These are phyloP conservation scores for Botrytis hyacinthi DNA, from an alignment of 2,329 filamentous ascomycete species.

Conservation along the genomic window DNA sequence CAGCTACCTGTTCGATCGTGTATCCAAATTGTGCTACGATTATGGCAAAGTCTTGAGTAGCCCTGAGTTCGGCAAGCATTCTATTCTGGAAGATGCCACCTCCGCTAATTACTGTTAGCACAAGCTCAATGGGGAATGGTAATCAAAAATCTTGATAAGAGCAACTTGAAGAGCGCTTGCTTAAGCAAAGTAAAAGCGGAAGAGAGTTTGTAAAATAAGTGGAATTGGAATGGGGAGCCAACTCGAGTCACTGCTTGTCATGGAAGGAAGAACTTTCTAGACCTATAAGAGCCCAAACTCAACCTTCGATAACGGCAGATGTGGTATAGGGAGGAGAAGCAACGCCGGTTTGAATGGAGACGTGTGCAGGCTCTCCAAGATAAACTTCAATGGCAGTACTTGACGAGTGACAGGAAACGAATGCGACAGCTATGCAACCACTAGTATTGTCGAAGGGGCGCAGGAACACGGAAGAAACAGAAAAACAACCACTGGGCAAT, in stretches of 20 bases:
- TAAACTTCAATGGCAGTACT: not conserved
- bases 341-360: no score
- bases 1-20: not conserved
- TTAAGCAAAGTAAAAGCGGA: not conserved
- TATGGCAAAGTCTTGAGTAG: not conserved
- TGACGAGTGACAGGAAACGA: not conserved
- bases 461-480: fast-evolving
- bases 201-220: not conserved
- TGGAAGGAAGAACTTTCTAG: not conserved
- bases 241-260: no score
- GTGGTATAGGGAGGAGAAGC: not conserved
- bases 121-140: not conserved
- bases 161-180: not conserved
- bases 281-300: not conserved
- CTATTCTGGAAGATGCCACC: not conserved
- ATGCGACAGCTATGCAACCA: not conserved
- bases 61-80: not conserved
- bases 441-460: fast-evolving
- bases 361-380: not conserved
- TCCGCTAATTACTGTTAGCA: not conserved
- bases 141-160: not conserved
- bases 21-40: not conserved
- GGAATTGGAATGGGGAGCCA: not conserved
- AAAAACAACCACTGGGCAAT: no score
- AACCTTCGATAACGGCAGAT: not conserved